Evolutionary conservation across 306 rosid species (phyloP), one percentile per base, ranked within the genome.

Genomic region (Cucurbita argyrosperma): DNA sequence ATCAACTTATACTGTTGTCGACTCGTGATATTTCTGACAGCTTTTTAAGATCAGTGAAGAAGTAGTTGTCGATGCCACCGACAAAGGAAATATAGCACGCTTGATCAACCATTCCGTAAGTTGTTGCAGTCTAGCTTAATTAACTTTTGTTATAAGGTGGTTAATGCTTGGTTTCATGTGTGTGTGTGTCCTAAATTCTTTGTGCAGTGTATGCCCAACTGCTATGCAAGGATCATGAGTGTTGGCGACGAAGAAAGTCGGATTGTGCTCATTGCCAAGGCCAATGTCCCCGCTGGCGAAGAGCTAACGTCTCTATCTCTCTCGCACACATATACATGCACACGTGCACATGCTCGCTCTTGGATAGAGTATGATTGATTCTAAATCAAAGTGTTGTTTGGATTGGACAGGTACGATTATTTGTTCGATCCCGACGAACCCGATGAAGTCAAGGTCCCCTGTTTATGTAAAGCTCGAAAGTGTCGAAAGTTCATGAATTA

Each of bases 161-260:
- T 9, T 69, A 4, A 46, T 68, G 12, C 26, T 69, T 72, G 76
- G 56, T 2, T 47, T 68, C 56, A 43, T 11, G 56, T 45, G 16
- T 0, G 6, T 60, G 54, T 57, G 55, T 67, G 18, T 54, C 12
- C 43, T 37, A 35, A 57, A 15, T n/a, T 61, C 2, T 77, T 11
- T 69, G n/a, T 77, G 42, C 80, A 95, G 99, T 95, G 99, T 71
- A 86, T 90, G 96, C 99, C 96, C 71, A 95, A 95, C 88, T 91
- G 99, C 88, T 95, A 95, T 68, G 99, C 99, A 68, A 91, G 99
- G 82, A 95, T 95, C 83, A 95, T 95, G 99, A 89, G 99, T 74
- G 99, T 95, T 58, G 99, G 99, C 37, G 93, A 84, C 18, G 97
- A 95, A 0, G 91, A 95, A 79, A 95, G 97, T 84, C 86, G 97